Percentiles rank a stretch among this genome's conserved stretches.
Evolutionary conservation across 2,329 filamentous ascomycete species (phyloP).

Genomic region (Penicillium thymicola): DNA sequence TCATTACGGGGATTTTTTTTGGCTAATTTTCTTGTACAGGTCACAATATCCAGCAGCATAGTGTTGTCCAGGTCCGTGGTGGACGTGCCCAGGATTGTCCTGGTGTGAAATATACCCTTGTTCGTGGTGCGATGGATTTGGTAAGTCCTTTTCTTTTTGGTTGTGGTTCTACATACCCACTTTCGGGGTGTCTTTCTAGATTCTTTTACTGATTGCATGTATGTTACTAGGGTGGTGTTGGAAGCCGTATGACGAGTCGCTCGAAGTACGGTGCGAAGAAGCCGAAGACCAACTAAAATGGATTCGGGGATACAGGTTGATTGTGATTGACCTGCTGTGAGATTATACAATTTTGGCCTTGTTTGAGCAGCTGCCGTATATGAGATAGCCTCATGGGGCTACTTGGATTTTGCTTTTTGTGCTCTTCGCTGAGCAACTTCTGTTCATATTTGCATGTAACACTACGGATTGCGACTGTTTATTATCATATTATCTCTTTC

Average conservation of each 20-base stretch:
- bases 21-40: conserved; percentile 44
- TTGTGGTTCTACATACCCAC: background rate
- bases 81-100: conserved; percentile 95
- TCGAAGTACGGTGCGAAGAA: conserved; percentile 99
- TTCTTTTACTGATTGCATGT: conserved; percentile 25
- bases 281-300: conserved; percentile 69
- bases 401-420: background rate
- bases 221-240: conserved; percentile 73
- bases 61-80: conserved; percentile 91
- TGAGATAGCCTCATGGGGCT: background rate
- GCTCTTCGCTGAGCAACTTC: conserved; percentile 3
- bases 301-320: background rate
- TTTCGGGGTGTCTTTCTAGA: background rate
- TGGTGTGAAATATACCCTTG: conserved; percentile 92
- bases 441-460: conserved; percentile 12
- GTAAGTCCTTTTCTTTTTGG: conserved; percentile 54
- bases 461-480: conserved; percentile 6
- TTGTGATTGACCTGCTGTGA: background rate
- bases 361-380: background rate
- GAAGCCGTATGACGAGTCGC: conserved; percentile 74
- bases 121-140: conserved; percentile 88
- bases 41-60: conserved; percentile 98
- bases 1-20: background rate
- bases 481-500: background rate
- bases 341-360: conserved; percentile 3